Percentiles rank a stretch among this genome's conserved stretches.
phyloP scores from a whole-genome alignment of 805 yeast species.

The Zygoascus flipseniorum region DNA sequence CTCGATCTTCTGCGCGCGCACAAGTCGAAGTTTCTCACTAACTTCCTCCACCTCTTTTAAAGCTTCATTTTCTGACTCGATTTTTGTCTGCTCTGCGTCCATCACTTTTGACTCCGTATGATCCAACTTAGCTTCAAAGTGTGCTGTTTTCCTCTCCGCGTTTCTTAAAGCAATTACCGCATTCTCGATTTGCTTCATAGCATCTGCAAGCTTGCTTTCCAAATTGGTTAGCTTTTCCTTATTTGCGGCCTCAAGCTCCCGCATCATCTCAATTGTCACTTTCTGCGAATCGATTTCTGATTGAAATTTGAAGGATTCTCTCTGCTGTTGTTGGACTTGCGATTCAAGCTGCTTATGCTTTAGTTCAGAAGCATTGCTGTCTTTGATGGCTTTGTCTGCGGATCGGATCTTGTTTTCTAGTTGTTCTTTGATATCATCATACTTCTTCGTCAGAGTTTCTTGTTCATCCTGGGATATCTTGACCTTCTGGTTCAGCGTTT shows the following conservation, averaged over 20 bases:
- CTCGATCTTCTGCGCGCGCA: background rate
- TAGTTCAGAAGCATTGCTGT: slow-evolving; percentile 5
- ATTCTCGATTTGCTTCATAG: background rate
- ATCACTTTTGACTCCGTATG: background rate
- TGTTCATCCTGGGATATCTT: slow-evolving; percentile 17
- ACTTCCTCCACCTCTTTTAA: background rate
- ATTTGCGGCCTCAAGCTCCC: background rate
- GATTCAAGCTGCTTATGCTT: slow-evolving; percentile 3
- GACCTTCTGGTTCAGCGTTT: slow-evolving; percentile 26
- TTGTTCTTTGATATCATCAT: slow-evolving; percentile 4
- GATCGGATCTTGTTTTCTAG: slow-evolving; percentile 14
- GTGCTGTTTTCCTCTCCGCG: slow-evolving; percentile 17
- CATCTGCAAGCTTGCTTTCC: slow-evolving; percentile 2
- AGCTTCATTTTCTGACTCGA: background rate
- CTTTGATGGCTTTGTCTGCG: slow-evolving; percentile 8
- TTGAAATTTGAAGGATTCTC: background rate
- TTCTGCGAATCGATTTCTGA: background rate
- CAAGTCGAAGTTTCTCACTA: background rate
- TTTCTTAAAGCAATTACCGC: slow-evolving; percentile 1
- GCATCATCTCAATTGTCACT: background rate
- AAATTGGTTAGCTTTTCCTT: background rate
- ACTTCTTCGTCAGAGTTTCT: slow-evolving; percentile 8
- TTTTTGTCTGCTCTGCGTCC: slow-evolving; percentile 1
- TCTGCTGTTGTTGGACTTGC: slow-evolving; percentile 4
- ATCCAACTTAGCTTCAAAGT: slow-evolving; percentile 20